Conservation (phyloP, 139 green algal genomes). For the Chlamydomonas incerta region DNA sequence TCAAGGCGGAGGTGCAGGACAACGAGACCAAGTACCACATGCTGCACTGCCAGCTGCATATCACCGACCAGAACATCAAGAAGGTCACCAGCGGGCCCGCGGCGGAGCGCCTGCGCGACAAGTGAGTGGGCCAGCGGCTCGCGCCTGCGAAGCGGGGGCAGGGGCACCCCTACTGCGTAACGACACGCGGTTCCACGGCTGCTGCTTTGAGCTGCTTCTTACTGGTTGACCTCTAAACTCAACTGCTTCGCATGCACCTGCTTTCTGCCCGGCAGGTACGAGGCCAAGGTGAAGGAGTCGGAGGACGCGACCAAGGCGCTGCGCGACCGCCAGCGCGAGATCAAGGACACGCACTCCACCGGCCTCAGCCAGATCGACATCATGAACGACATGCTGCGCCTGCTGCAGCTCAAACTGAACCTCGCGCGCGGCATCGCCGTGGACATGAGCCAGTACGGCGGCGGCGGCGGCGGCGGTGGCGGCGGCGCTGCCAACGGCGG, state of each 20-base stretch:
- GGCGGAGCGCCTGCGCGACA: constrained; percentile 56
- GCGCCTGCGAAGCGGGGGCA: too few species aligned
- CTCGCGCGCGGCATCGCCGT: constrained; percentile 17
- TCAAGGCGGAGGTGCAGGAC: constrained; percentile 50
- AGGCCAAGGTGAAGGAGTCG: constrained; percentile 34
- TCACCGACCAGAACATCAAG: constrained; percentile 57
- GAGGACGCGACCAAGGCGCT: constrained; percentile 32
- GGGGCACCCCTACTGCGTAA: too few species aligned
- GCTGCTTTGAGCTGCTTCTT: too few species aligned
- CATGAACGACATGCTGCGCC: constrained; percentile 62
- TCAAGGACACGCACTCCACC: constrained; percentile 58
- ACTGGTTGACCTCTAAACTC: too few species aligned
- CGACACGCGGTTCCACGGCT: too few species aligned
- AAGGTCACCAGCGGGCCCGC: constrained; percentile 52
- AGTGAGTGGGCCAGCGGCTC: too few species aligned
- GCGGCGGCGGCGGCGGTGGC: background rate
- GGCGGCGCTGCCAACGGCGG: background rate
- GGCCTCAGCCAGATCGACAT: constrained; percentile 66
- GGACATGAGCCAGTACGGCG: background rate
- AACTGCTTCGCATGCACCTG: too few species aligned
- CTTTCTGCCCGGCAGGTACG: too few species aligned
- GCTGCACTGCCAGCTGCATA: constrained; percentile 57
- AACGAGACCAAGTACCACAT: constrained; percentile 57
- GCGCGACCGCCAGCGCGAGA: constrained; percentile 42
- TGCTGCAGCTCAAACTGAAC: constrained; percentile 57